Evolutionary conservation across 2,329 filamentous ascomycete species (phyloP).

Genomic region (Aspergillus sp.): DNA sequence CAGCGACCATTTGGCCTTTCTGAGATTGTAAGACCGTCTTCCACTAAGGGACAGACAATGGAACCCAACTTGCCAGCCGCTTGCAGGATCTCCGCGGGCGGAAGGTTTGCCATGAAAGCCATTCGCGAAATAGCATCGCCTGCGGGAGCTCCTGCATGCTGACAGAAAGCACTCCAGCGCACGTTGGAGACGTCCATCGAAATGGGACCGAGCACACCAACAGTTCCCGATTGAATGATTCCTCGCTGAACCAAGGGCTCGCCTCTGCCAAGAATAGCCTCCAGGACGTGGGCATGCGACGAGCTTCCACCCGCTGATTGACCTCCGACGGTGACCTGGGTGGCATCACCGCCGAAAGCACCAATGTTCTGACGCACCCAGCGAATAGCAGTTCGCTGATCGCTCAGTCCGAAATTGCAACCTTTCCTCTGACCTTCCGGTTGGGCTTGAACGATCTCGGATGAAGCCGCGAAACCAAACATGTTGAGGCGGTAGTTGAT

Average conservation of each 20-base stretch:
- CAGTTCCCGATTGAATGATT: not conserved
- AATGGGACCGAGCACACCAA: slow-evolving; percentile 3
- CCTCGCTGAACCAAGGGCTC: slow-evolving; percentile 3
- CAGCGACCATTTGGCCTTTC: not conserved
- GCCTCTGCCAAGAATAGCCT: not conserved
- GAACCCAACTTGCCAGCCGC: not conserved
- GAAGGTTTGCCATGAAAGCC: not conserved
- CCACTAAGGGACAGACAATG: not conserved
- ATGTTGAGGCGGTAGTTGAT: slow-evolving; percentile 2
- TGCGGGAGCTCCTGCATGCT: not conserved
- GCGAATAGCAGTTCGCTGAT: not conserved
- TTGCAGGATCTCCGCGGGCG: not conserved
- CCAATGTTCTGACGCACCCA: slow-evolving; percentile 4
- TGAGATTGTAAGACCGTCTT: not conserved
- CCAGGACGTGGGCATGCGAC: slow-evolving; percentile 5
- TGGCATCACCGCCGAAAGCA: not conserved
- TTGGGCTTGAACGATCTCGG: not conserved
- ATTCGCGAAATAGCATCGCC: not conserved
- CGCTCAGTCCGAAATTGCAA: not conserved
- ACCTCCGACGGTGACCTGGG: not conserved
- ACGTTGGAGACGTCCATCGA: not conserved
- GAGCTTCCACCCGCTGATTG: slow-evolving; percentile 5
- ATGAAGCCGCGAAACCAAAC: slow-evolving; percentile 2
- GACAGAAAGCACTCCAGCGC: not conserved
- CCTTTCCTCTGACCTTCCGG: not conserved